phyloP scores from a whole-genome alignment of 208 protist species.

The Angomonas deanei region DNA sequence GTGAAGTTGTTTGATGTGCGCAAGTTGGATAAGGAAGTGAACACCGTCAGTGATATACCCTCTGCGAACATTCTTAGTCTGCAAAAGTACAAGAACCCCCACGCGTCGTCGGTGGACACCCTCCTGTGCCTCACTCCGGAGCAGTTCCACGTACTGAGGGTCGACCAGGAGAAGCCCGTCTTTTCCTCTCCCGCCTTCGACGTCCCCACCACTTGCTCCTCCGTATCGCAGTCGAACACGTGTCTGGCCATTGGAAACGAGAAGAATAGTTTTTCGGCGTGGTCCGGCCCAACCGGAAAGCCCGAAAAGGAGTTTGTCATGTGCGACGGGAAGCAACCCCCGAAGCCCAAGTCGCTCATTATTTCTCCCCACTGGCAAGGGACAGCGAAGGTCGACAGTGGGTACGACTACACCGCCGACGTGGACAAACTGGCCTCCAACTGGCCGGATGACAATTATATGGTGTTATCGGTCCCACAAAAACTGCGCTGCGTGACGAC shows the following conservation, averaged over 20 bases:
- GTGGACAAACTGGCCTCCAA: constrained; percentile 53
- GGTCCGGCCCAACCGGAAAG: constrained; percentile 58
- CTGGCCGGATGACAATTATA: constrained; percentile 86
- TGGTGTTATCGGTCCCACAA: constrained; percentile 79
- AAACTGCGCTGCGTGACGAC: constrained; percentile 70
- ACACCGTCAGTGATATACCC: constrained; percentile 55
- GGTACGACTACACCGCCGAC: constrained; percentile 44
- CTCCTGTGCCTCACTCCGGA: constrained; percentile 68
- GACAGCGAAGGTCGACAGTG: constrained; percentile 46
- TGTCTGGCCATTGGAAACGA: constrained; percentile 85
- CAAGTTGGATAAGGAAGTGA: constrained; percentile 51
- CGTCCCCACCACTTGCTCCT: constrained; percentile 51
- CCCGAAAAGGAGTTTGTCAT: constrained; percentile 56
- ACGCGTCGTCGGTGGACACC: constrained; percentile 39
- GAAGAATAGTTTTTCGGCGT: constrained; percentile 74
- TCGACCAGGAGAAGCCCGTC: constrained; percentile 58
- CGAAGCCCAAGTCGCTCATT: constrained; percentile 46
- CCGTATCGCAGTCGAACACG: constrained; percentile 70
- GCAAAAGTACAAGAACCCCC: constrained; percentile 70
- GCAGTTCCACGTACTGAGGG: constrained; percentile 73
- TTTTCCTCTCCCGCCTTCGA: constrained; percentile 57
- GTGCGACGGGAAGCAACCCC: constrained; percentile 61
- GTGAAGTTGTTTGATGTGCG: constrained; percentile 84
- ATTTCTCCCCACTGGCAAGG: constrained; percentile 69
- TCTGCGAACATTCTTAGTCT: constrained; percentile 65